Conservation (phyloP, 495 filamentous ascomycete genomes). For the Clohesyomyces aquaticus region DNA sequence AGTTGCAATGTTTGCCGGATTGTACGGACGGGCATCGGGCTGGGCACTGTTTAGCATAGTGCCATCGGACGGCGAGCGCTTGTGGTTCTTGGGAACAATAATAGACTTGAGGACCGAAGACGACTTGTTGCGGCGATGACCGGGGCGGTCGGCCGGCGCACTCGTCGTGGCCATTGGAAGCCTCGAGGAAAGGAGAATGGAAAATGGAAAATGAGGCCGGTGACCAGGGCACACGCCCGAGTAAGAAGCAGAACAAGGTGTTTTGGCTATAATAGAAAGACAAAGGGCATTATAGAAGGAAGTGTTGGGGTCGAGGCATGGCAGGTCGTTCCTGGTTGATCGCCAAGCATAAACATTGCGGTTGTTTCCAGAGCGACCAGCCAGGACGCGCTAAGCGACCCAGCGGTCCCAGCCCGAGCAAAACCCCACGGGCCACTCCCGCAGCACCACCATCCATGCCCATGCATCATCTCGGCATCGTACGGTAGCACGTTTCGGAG, state of each 20-base stretch:
- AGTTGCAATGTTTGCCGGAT: conserved; percentile 27
- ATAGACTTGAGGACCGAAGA: conserved; percentile 60
- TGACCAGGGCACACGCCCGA: conserved; percentile 14
- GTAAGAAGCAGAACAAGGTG: conserved; percentile 20
- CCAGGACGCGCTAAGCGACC: neutral
- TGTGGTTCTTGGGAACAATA: conserved; percentile 58
- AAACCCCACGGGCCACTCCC: no score
- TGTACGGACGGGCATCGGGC: conserved; percentile 36
- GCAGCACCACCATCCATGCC: no score
- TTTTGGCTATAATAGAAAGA: conserved; percentile 34
- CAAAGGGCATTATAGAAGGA: conserved; percentile 15
- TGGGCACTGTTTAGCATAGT: conserved; percentile 37
- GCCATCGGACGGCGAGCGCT: conserved; percentile 52
- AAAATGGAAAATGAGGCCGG: conserved; percentile 7
- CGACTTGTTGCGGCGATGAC: conserved; percentile 54
- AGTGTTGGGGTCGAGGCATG: conserved; percentile 17
- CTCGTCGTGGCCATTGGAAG: conserved; percentile 19
- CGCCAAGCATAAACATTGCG: conserved; percentile 7
- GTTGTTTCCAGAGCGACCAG: conserved; percentile 22
- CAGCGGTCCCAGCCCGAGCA: no score
- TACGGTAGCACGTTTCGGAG: no score
- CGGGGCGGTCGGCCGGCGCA: conserved; percentile 16
- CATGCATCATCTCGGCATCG: no score
- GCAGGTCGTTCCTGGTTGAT: conserved; percentile 10
- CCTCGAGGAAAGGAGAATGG: conserved; percentile 5